A percentile compares a stretch with the other conserved stretches of the same genome.
Evolutionary conservation across 176 grass and related monocot species (phyloP).

Genomic region (Hordeum vulgare): DNA sequence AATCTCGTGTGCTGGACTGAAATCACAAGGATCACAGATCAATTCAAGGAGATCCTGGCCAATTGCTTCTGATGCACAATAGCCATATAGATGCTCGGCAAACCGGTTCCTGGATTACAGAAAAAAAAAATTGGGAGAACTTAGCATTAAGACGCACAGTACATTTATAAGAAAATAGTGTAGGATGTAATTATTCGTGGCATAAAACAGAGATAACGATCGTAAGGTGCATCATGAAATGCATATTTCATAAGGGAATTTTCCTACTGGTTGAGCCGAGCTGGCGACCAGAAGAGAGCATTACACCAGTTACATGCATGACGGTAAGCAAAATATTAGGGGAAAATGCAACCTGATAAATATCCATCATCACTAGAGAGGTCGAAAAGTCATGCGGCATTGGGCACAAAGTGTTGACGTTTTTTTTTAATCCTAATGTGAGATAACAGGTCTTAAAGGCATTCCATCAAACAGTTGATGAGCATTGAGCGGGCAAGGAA

Average conservation of each 20-base stretch:
- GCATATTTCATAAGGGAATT: neutral
- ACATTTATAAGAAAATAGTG: too few species aligned
- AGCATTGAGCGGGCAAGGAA: neutral
- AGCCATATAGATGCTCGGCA: slow-evolving; percentile 72
- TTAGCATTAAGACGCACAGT: neutral
- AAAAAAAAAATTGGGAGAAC: neutral
- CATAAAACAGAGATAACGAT: neutral
- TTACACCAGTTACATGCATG: neutral
- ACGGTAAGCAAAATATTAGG: neutral
- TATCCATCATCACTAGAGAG: neutral
- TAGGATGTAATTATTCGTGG: neutral
- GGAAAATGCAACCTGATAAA: neutral
- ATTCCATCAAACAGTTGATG: slow-evolving; percentile 3
- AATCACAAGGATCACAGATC: slow-evolving; percentile 54
- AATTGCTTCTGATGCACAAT: slow-evolving; percentile 69
- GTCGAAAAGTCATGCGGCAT: neutral
- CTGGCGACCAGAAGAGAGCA: neutral
- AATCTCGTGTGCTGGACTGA: slow-evolving; percentile 46
- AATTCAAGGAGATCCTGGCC: slow-evolving; percentile 61
- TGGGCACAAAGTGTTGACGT: neutral
- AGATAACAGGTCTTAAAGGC: neutral
- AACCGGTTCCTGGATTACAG: slow-evolving; percentile 58
- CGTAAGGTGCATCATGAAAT: neutral
- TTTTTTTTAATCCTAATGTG: neutral
- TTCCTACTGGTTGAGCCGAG: neutral